Conservation (phyloP, 352 stramenopile genomes). For the Pythium chondricola region DNA sequence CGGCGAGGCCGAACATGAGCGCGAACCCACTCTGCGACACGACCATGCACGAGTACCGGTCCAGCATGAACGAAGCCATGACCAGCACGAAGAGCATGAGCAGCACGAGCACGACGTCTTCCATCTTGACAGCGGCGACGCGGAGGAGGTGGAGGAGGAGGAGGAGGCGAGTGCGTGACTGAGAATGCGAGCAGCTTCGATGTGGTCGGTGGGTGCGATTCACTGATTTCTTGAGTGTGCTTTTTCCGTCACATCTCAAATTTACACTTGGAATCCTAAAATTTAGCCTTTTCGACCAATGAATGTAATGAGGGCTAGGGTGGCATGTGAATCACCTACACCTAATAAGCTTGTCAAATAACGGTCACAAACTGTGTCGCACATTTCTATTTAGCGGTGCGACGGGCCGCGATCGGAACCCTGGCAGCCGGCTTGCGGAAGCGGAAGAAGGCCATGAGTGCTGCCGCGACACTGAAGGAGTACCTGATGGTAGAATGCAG, state of each 20-base stretch:
- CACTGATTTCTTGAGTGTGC: no score
- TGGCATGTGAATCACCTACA: no score
- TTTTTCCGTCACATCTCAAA: no score
- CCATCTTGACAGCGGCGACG: slow-evolving; percentile 31
- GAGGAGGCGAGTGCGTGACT: neutral
- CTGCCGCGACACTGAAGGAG: slow-evolving; percentile 69
- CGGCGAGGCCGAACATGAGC: slow-evolving; percentile 69
- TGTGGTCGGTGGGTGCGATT: no score
- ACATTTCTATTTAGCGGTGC: no score
- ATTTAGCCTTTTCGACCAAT: no score
- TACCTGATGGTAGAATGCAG: slow-evolving; percentile 32
- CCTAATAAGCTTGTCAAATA: no score
- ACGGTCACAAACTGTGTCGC: no score
- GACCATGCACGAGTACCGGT: slow-evolving; percentile 80
- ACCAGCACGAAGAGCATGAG: slow-evolving; percentile 84
- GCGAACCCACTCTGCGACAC: slow-evolving; percentile 83
- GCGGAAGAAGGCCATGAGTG: slow-evolving; percentile 61
- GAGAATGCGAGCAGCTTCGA: neutral
- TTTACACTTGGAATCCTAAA: no score
- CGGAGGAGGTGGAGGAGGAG: neutral
- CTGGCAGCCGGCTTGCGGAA: slow-evolving; percentile 65
- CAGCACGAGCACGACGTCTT: slow-evolving; percentile 78
- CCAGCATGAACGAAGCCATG: slow-evolving; percentile 84
- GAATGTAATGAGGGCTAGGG: no score
- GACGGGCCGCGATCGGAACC: neutral